Percentiles rank a stretch among this genome's conserved stretches.
These are phyloP conservation scores for Sicyos edulis DNA, from an alignment of 306 rosid genomes.

Conservation along the genomic window DNA sequence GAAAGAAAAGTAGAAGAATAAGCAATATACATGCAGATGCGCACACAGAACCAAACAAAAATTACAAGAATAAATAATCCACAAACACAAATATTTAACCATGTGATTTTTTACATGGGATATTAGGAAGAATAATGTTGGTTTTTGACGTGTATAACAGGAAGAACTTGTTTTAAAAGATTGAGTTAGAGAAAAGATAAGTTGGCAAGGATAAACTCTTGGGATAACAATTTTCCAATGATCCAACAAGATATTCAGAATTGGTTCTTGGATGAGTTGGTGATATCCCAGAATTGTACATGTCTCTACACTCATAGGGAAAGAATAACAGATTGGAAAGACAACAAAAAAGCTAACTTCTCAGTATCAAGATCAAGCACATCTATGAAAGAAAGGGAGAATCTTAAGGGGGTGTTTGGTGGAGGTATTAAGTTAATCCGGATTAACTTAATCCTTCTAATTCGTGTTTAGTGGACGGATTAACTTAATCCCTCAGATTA, in stretches of 20 bases:
- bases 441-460: too few species aligned
- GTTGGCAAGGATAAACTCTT: background rate
- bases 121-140: too few species aligned
- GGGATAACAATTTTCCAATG: background rate
- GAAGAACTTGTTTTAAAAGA: background rate
- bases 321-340: background rate
- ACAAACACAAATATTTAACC: slow-evolving; percentile 12
- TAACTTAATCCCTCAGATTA: too few species aligned
- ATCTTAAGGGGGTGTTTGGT: too few species aligned
- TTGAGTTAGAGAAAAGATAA: background rate
- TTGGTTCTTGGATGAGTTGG: background rate
- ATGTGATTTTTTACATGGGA: background rate
- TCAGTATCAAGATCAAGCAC: background rate
- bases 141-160: too few species aligned
- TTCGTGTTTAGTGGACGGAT: too few species aligned
- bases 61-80: background rate
- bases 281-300: background rate
- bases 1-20: slow-evolving; percentile 9
- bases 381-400: background rate
- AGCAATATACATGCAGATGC: background rate
- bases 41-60: background rate
- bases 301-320: background rate
- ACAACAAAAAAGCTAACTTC: background rate
- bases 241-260: background rate
- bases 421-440: too few species aligned